Evolutionary conservation across 2,329 filamentous ascomycete species (phyloP), one percentile per base, ranked within the genome.

Genomic region (Trichoderma sp.): DNA sequence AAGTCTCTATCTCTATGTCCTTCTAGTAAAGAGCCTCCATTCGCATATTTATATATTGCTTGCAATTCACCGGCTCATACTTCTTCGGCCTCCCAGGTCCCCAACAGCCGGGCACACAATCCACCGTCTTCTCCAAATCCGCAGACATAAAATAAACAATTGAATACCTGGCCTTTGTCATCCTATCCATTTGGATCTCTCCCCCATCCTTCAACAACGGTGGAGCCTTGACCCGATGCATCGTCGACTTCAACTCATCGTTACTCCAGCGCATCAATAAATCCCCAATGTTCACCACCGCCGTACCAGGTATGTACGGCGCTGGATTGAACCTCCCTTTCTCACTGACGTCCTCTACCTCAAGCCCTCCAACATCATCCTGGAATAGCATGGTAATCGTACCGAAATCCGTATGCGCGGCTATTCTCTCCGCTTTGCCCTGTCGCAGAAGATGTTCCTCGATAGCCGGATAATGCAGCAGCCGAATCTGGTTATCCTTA

Each of bases 101-200:
- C 25, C 76, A 78, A 70, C 83, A 85, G 5, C 80, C 80, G 1
- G 81, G 78, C 54, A 87, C 78, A 70, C 83, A 86, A 71, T 86
- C 83, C 61, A 89, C 84, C 9, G 84, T 74, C 4, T 80, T 77
- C 52, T 82, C 78, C 3, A 80, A 76, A 70, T 87, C 82, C 0
- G 86, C 84, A 6, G 79, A 76, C 35, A 88, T 79, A 66, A 89
- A 89, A 72, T 87, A 89, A 0, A 86, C 85, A 63, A 89, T 88
- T 9, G 86, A 88, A 70, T 86, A 89, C 15, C 87, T 77, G 22
- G 82, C 79, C 35, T 78, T 76, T 3, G 83, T 85, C 78, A 85
- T 82, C 4, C 15, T 78, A 64, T 42, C 57, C 42, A 80, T 73
- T 2, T 73, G 72, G 1, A 77, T 57, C 25, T 64, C 50, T 9